Conservation (phyloP, 2,329 filamentous ascomycete species). For the Aspergillus flavus region DNA sequence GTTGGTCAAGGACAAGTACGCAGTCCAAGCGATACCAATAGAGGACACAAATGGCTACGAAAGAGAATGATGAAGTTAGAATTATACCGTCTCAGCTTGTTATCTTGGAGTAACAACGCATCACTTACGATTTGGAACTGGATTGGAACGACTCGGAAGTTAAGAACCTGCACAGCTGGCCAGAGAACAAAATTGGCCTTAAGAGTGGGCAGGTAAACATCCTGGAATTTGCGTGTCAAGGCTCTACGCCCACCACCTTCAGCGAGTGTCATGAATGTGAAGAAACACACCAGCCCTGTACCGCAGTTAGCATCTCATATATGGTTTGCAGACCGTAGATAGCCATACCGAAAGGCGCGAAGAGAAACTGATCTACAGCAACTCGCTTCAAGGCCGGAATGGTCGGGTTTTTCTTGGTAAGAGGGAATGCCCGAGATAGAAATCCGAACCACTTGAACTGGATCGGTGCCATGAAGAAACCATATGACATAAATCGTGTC, state of each 20-base stretch:
- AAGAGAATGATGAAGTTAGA: background rate
- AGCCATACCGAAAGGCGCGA: constrained; percentile 76
- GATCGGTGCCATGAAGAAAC: constrained; percentile 91
- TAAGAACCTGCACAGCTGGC: constrained; percentile 94
- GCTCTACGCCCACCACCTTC: constrained; percentile 86
- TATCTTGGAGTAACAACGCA: background rate
- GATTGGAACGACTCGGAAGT: constrained; percentile 92
- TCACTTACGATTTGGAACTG: constrained; percentile 90
- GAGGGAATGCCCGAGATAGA: constrained; percentile 77
- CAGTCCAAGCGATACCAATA: constrained; percentile 95
- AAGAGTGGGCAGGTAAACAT: constrained; percentile 90
- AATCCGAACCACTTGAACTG: constrained; percentile 97
- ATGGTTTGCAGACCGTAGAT: background rate
- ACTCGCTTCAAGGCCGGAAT: constrained; percentile 85
- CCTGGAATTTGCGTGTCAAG: constrained; percentile 80
- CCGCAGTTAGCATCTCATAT: constrained; percentile 13
- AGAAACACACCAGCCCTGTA: constrained; percentile 78
- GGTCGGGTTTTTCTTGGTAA: constrained; percentile 74
- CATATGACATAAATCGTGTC: constrained; percentile 95
- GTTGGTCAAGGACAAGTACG: constrained; percentile 91
- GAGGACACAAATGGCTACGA: constrained; percentile 89
- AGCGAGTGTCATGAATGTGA: constrained; percentile 92
- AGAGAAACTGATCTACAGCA: constrained; percentile 87
- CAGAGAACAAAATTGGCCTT: constrained; percentile 96
- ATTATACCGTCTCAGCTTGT: background rate